Conservation (phyloP, 2,329 filamentous ascomycete species). For the Stachybotrys echinatus region DNA sequence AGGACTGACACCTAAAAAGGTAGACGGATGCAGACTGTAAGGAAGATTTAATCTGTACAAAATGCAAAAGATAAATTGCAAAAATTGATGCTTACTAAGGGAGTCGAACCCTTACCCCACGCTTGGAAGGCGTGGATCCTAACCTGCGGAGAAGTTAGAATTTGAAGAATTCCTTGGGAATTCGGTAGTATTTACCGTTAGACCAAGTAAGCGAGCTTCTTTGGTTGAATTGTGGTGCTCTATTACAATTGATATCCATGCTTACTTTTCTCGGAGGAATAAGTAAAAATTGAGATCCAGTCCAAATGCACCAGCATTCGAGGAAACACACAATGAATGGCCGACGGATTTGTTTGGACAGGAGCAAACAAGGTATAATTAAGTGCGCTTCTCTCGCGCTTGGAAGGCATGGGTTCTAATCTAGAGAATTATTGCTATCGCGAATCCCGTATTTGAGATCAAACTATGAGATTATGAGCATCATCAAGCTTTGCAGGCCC, state of each 20-base stretch:
- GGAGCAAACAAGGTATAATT: background rate
- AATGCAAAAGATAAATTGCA: background rate
- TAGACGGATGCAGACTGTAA: background rate
- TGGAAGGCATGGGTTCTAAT: background rate
- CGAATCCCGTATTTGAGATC: background rate
- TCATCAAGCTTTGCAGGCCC: too few species aligned
- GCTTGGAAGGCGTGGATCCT: background rate
- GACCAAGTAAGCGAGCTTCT: background rate
- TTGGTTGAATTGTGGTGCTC: background rate
- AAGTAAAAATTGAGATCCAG: too few species aligned
- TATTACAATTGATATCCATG: too few species aligned
- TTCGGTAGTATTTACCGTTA: background rate
- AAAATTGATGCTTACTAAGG: background rate
- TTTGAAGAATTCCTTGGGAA: background rate
- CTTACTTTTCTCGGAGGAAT: too few species aligned
- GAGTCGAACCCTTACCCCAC: background rate
- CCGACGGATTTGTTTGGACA: background rate
- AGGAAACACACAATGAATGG: too few species aligned
- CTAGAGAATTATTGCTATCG: background rate
- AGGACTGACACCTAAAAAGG: background rate
- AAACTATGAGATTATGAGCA: too few species aligned
- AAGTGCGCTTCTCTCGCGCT: background rate
- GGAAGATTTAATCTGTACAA: background rate
- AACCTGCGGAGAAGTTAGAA: background rate
- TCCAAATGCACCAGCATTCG: too few species aligned